Evolutionary conservation across 1,284 basidiomycete species (phyloP).

Genomic region (Naganishia sp.): DNA sequence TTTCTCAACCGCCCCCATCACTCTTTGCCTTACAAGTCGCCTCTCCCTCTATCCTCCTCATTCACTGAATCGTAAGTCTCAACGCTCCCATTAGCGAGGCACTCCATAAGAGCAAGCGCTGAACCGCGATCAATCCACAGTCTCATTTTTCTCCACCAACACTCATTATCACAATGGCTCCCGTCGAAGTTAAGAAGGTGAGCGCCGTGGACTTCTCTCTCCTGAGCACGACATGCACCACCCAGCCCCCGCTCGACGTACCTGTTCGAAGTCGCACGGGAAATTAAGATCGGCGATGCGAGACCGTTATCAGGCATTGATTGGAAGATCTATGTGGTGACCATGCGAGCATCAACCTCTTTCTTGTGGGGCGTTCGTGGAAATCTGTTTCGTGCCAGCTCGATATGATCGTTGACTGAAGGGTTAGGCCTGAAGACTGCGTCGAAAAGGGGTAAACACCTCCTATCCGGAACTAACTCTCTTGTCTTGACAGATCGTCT

Average conservation of each 20-base stretch:
- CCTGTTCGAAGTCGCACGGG: neutral
- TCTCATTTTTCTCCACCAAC: slow-evolving; percentile 18
- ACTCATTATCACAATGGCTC: slow-evolving; percentile 47
- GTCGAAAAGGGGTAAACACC: neutral
- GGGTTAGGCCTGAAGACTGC: neutral
- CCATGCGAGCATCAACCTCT: neutral
- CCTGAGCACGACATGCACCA: neutral
- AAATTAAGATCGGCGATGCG: neutral
- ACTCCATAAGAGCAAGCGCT: too few species aligned
- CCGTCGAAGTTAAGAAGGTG: slow-evolving; percentile 74
- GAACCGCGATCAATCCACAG: too few species aligned
- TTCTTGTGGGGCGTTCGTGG: too few species aligned
- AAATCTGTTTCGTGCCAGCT: neutral
- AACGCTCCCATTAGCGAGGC: too few species aligned
- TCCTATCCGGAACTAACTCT: neutral
- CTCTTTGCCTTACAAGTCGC: too few species aligned
- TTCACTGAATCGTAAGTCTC: too few species aligned
- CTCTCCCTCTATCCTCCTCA: too few species aligned
- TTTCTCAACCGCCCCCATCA: too few species aligned
- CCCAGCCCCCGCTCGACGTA: too few species aligned
- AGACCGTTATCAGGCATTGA: neutral
- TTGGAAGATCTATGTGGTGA: neutral
- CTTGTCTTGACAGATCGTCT: slow-evolving; percentile 23
- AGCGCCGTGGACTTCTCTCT: slow-evolving; percentile 53
- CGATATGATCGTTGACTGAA: neutral